Conservation (phyloP, 139 green algal genomes). For the Chlorella sp. region DNA sequence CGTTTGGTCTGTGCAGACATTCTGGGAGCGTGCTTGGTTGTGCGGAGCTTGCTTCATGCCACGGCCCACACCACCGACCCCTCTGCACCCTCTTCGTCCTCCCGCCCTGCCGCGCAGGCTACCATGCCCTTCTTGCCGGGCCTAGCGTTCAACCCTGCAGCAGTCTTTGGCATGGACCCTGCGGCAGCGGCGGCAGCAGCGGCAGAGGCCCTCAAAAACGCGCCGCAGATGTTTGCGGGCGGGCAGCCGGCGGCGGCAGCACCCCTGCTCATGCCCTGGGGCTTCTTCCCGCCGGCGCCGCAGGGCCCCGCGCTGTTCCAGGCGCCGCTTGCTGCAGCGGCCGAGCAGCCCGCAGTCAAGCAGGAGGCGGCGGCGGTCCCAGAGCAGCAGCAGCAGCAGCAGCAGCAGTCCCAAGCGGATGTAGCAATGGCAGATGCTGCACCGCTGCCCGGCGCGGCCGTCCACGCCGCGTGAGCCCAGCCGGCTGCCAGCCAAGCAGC, state of each 20-base stretch:
- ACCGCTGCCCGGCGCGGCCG: neutral
- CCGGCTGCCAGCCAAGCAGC: neutral
- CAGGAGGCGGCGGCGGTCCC: neutral
- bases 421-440: neutral
- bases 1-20: too few species aligned
- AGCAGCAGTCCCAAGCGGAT: conserved; percentile 1
- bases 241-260: neutral
- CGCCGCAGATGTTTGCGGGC: conserved; percentile 19
- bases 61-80: too few species aligned
- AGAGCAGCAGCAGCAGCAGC: neutral
- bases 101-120: neutral
- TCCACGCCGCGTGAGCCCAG: neutral
- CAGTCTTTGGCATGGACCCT: conserved; percentile 11
- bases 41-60: too few species aligned
- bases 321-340: neutral
- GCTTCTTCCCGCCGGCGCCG: neutral
- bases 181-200: neutral
- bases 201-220: conserved; percentile 1
- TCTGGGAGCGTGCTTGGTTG: too few species aligned
- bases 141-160: neutral
- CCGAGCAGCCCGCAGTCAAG: neutral
- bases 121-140: neutral
- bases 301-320: neutral
- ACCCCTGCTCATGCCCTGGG: conserved; percentile 1
- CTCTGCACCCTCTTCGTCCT: too few species aligned